Percentiles rank a stretch among this genome's conserved stretches.
Conservation (phyloP, 2,329 filamentous ascomycete species). For the Daldinia sp. region DNA sequence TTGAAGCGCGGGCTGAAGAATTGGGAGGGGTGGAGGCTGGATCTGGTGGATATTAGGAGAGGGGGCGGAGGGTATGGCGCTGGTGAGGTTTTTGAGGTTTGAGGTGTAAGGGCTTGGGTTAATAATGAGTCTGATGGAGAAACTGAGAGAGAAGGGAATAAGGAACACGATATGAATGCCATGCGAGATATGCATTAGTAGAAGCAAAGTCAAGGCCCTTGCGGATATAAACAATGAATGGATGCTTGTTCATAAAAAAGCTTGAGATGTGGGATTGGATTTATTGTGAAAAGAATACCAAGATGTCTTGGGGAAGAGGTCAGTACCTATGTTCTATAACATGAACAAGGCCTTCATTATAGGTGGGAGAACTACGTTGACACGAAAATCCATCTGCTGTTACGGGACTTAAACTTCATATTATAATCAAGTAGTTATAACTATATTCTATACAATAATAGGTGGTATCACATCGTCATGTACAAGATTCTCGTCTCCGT, state of each 20-base stretch:
- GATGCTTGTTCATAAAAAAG: not conserved
- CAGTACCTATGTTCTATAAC: too few species aligned
- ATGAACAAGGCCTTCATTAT: too few species aligned
- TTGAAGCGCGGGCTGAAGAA: constrained; percentile 73
- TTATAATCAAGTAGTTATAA: not conserved
- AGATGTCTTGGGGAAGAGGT: too few species aligned
- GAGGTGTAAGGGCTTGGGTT: constrained; percentile 7
- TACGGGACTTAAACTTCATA: not conserved
- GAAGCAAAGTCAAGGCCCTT: not conserved
- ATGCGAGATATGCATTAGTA: constrained; percentile 1
- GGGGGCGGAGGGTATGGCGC: constrained; percentile 68
- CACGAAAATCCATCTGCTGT: too few species aligned
- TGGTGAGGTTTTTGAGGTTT: constrained; percentile 75
- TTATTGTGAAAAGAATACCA: not conserved
- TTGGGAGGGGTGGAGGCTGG: constrained; percentile 76
- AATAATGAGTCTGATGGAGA: not conserved
- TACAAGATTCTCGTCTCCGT: not conserved
- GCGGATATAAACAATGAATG: not conserved
- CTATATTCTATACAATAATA: constrained; percentile 7
- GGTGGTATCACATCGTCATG: constrained; percentile 3
- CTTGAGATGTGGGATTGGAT: not conserved
- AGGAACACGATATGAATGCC: not conserved
- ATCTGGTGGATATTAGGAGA: constrained; percentile 70
- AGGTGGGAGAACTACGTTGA: not conserved
- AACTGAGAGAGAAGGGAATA: not conserved